Conservation (phyloP, 352 stramenopile species). For the Globisporangium emineosum region DNA sequence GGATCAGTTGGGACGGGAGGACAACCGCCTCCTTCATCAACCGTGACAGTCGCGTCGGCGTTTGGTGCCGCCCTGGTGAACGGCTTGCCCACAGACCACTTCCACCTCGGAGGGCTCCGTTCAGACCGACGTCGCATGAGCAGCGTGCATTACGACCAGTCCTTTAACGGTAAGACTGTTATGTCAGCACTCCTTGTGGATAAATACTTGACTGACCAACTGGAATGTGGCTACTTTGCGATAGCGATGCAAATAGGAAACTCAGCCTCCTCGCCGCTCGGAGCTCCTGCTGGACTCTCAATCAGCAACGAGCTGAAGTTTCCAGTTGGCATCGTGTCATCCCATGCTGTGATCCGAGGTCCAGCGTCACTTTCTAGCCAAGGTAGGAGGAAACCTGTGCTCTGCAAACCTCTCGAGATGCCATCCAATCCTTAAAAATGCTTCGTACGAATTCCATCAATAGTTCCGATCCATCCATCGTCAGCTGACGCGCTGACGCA, state of each 20-base stretch:
- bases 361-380: conserved; percentile 24
- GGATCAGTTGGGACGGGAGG: conserved; percentile 15
- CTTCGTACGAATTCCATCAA: conserved; percentile 10
- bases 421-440: conserved; percentile 2
- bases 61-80: conserved; percentile 24
- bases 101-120: conserved; percentile 34
- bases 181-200: background rate
- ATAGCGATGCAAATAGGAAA: conserved; percentile 14
- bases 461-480: conserved; percentile 38
- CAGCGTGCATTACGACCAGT: conserved; percentile 59
- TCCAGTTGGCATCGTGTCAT: conserved; percentile 42
- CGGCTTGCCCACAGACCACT: conserved; percentile 25
- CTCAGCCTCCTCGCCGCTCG: background rate
- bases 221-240: background rate
- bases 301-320: conserved; percentile 18
- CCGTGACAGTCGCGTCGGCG: conserved; percentile 50
- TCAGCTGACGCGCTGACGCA: conserved; percentile 25
- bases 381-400: conserved; percentile 24
- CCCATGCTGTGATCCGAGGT: conserved; percentile 41
- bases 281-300: background rate
- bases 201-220: background rate
- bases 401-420: conserved; percentile 11
- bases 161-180: conserved; percentile 27
- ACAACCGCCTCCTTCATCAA: conserved; percentile 25
- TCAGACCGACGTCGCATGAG: conserved; percentile 42